Conservation (phyloP, 352 stramenopile species). For the Pelagophyceae sp. region DNA sequence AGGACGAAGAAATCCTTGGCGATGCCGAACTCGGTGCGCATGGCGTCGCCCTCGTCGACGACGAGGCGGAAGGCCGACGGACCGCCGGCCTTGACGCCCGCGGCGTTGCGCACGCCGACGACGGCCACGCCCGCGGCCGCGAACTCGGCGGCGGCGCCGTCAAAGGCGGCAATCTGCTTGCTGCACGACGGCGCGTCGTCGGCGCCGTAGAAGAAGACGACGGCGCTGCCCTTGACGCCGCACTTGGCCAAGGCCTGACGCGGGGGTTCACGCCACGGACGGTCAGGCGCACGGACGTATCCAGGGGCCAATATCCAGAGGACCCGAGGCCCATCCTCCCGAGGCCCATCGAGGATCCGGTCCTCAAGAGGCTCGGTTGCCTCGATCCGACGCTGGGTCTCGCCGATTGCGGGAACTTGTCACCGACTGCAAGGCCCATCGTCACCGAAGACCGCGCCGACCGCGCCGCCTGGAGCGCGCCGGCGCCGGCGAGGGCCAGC, state of each 20-base stretch:
- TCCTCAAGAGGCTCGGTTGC: no score
- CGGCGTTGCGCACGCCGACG: constrained; percentile 21
- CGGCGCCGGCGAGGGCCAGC: no score
- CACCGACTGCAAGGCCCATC: constrained; percentile 3
- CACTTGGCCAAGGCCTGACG: not conserved
- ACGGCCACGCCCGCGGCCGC: no score
- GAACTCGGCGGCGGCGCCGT: no score
- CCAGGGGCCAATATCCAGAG: constrained; percentile 19
- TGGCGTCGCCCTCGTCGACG: constrained; percentile 25
- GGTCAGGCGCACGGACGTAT: not conserved
- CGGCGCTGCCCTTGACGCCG: not conserved
- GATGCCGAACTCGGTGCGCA: constrained; percentile 25
- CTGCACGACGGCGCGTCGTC: constrained; percentile 26
- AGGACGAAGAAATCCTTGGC: constrained; percentile 26
- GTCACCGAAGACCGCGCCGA: not conserved
- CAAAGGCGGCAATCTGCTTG: constrained; percentile 19
- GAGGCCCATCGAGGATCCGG: no score
- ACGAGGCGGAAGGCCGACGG: constrained; percentile 7
- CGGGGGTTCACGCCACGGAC: no score
- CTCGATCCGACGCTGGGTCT: constrained; percentile 14
- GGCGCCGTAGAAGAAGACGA: not conserved
- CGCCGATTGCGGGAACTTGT: constrained; percentile 3
- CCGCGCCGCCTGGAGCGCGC: no score
- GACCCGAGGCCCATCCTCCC: not conserved
- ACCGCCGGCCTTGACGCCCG: constrained; percentile 19